Percentiles rank a stretch among this genome's conserved stretches.
Conservation (phyloP, 2,329 filamentous ascomycete species). For the Diaporthe nobilis region DNA sequence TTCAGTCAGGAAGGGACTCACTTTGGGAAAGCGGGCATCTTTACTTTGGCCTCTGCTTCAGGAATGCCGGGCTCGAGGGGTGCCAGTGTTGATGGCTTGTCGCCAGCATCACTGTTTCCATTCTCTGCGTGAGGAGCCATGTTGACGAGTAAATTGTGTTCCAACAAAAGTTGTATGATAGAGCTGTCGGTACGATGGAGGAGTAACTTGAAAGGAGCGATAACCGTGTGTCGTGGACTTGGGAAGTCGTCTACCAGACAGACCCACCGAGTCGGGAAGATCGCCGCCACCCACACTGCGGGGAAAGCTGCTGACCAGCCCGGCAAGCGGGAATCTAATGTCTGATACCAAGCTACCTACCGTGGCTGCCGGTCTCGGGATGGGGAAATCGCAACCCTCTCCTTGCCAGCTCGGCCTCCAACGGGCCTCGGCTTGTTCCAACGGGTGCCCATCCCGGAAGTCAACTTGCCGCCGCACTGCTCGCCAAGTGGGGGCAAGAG, state of each 20-base stretch:
- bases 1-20: background rate
- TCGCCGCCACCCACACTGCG: slow-evolving; percentile 16
- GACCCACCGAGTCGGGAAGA: slow-evolving; percentile 9
- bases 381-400: background rate
- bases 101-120: background rate
- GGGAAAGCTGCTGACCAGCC: slow-evolving; percentile 29
- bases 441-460: background rate
- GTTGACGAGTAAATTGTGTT: background rate
- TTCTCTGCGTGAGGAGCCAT: slow-evolving; percentile 40
- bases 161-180: too few relatives aligned
- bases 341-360: background rate
- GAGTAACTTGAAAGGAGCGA: background rate
- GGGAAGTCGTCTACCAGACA: background rate
- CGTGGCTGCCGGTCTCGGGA: slow-evolving; percentile 10
- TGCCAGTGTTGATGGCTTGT: slow-evolving; percentile 30
- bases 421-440: background rate
- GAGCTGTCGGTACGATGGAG: background rate
- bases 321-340: slow-evolving; percentile 1
- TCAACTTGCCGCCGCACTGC: background rate
- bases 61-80: slow-evolving; percentile 35
- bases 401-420: background rate
- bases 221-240: background rate
- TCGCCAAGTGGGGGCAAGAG: background rate
- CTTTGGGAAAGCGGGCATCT: slow-evolving; percentile 14
- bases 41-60: slow-evolving; percentile 21